Evolutionary conservation across 164 flowering plant genomes (phyloP).

Genomic region (Platanus orientalis): DNA sequence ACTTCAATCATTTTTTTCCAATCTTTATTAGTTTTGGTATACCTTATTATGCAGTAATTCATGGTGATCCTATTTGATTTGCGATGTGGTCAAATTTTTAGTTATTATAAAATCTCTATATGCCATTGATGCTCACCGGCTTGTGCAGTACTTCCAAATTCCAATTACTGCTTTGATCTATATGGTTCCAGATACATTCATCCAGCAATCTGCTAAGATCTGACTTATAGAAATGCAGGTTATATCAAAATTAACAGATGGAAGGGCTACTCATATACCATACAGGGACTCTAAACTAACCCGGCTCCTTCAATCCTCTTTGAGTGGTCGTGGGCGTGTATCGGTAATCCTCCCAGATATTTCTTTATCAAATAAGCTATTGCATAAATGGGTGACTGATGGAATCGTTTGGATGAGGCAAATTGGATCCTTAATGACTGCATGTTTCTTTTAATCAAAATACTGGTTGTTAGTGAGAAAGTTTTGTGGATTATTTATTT

Average conservation of each 20-base stretch:
- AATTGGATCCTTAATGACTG: not conserved
- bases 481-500: not conserved
- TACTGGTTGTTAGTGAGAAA: not conserved
- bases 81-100: too few species aligned
- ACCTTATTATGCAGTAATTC: too few species aligned
- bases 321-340: constrained; percentile 96
- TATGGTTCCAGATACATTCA: too few species aligned
- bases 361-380: not conserved
- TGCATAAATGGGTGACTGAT: not conserved
- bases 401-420: not conserved
- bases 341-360: constrained; percentile 56
- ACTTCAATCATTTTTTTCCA: too few species aligned
- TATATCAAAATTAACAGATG: constrained; percentile 91
- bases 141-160: too few species aligned
- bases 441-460: constrained; percentile 1
- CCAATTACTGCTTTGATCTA: too few species aligned
- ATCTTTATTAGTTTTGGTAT: too few species aligned
- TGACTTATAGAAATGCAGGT: constrained; percentile 46
- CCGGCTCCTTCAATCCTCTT: constrained; percentile 90
- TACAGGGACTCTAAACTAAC: constrained; percentile 95
- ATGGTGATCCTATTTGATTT: too few species aligned
- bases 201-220: constrained; percentile 13
- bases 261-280: constrained; percentile 80
- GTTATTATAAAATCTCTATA: too few species aligned
- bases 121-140: too few species aligned